Evolutionary conservation across 257 asterid genomes (phyloP).

Genomic region (Plectranthus barbatus): DNA sequence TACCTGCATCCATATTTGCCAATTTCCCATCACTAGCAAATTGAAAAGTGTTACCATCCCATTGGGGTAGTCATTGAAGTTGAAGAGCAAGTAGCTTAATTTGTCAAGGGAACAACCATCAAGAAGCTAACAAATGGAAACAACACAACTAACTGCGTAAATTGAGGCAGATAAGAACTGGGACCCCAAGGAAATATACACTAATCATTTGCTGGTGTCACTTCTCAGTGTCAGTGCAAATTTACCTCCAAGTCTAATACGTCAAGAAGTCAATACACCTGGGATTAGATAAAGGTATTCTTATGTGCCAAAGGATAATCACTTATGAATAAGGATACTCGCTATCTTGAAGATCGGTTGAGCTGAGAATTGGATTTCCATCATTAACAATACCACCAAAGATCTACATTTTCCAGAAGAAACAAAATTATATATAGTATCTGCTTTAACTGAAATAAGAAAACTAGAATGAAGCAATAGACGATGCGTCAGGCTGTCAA

Average conservation of each 20-base stretch:
- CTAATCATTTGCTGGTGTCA: background rate
- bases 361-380: constrained; percentile 71
- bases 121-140: background rate
- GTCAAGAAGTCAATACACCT: background rate
- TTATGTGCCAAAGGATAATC: too few relatives aligned
- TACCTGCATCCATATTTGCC: constrained; percentile 99
- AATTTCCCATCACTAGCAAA: constrained; percentile 88
- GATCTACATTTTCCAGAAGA: constrained; percentile 42
- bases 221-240: background rate
- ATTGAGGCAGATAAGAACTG: background rate
- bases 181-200: background rate
- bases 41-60: constrained; percentile 99
- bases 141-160: background rate
- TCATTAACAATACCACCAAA: constrained; percentile 88
- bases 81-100: constrained; percentile 84
- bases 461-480: background rate
- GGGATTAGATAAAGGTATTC: background rate
- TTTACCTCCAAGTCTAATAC: background rate
- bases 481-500: background rate
- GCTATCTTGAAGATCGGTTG: constrained; percentile 63
- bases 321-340: constrained; percentile 68
- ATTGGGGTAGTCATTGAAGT: constrained; percentile 93
- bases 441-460: background rate
- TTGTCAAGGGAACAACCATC: constrained; percentile 30
- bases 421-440: constrained; percentile 3